A percentile compares a stretch with the other conserved stretches of the same genome.
These are phyloP conservation scores for Helicostylum pulchrum DNA, from an alignment of 192 early-diverging fungal species.

Conservation along the genomic window DNA sequence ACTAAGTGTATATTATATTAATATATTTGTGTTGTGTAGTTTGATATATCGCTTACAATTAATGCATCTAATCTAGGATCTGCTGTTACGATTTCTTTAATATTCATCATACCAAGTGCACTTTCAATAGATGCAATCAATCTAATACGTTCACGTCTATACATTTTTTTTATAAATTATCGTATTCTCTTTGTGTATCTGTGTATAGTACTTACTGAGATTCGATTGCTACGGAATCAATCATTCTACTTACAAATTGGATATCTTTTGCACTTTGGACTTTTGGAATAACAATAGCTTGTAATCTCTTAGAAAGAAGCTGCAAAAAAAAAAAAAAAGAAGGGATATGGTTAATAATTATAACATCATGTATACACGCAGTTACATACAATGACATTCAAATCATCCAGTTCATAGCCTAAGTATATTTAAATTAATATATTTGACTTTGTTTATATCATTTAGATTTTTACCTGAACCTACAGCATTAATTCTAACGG, in stretches of 20 bases:
- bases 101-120: slow-evolving; percentile 80
- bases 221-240: slow-evolving; percentile 67
- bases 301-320: slow-evolving; percentile 62
- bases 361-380: background rate
- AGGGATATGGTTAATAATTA: too few relatives aligned
- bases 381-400: slow-evolving; percentile 66
- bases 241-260: slow-evolving; percentile 67
- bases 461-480: slow-evolving; percentile 53
- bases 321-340: slow-evolving; percentile 24
- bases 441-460: too few relatives aligned
- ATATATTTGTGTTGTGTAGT: background rate
- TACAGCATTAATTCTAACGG: slow-evolving; percentile 87
- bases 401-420: slow-evolving; percentile 73
- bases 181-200: background rate
- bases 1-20: slow-evolving; percentile 30
- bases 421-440: background rate
- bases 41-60: slow-evolving; percentile 42
- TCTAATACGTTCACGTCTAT: slow-evolving; percentile 62
- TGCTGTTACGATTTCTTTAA: slow-evolving; percentile 76
- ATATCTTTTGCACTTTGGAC: slow-evolving; percentile 78
- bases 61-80: slow-evolving; percentile 79
- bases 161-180: background rate
- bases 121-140: slow-evolving; percentile 90
- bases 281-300: slow-evolving; percentile 86
- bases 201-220: slow-evolving; percentile 40